Conservation (phyloP, 257 asterid genomes). For the Gardenia jasminoides region DNA sequence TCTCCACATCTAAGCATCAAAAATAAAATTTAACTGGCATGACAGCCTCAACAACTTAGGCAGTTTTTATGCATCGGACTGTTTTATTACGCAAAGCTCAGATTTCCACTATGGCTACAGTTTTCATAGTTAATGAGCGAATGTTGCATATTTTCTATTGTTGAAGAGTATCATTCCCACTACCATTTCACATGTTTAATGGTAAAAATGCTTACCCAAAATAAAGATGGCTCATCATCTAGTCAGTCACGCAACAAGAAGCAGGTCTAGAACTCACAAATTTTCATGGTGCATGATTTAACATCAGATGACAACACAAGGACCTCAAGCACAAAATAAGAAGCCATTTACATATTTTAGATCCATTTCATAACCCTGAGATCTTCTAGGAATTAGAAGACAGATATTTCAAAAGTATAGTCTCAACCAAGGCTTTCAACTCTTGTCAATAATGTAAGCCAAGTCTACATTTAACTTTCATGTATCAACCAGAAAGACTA, state of each 20-base stretch:
- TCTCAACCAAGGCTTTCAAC: neutral
- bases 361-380: neutral
- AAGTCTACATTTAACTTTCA: neutral
- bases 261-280: neutral
- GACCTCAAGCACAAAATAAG: neutral
- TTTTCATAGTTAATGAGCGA: neutral
- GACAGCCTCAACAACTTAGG: neutral
- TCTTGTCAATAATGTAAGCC: neutral
- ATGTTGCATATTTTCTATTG: neutral
- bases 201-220: neutral
- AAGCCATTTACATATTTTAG: neutral
- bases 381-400: neutral
- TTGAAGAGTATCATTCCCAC: neutral
- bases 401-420: neutral
- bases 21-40: neutral
- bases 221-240: neutral
- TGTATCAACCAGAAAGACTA: neutral
- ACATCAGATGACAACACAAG: neutral
- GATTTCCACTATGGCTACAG: neutral
- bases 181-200: neutral
- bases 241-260: neutral
- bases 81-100: neutral
- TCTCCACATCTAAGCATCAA: neutral
- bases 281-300: neutral
- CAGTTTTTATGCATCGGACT: neutral